Conservation (phyloP, 139 green algal genomes). For the Raphidocelis subcapitata region DNA sequence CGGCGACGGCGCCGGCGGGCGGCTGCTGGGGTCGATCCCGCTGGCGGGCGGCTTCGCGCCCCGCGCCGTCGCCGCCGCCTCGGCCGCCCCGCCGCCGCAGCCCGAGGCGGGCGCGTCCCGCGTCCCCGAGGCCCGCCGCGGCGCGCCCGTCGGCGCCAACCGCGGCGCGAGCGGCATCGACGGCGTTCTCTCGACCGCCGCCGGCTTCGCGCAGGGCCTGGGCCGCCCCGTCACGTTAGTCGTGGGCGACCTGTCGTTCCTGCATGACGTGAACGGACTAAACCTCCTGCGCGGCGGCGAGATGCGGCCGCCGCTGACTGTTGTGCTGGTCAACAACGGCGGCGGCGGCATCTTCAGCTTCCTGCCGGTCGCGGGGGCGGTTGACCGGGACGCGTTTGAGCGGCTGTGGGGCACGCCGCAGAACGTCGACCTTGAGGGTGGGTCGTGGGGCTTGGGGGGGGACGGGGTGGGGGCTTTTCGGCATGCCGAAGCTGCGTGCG, state of each 20-base stretch:
- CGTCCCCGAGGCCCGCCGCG: background rate
- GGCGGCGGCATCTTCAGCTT: constrained; percentile 98
- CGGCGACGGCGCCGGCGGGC: too few relatives aligned
- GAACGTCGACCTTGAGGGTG: constrained; percentile 79
- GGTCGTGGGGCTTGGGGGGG: too few relatives aligned
- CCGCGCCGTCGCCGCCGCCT: too few relatives aligned
- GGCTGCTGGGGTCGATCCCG: too few relatives aligned
- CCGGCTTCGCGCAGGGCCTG: constrained; percentile 90
- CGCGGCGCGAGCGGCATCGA: constrained; percentile 96
- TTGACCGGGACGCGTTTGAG: constrained; percentile 76
- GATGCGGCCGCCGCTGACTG: constrained; percentile 77
- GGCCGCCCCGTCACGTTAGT: constrained; percentile 79
- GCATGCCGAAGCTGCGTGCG: constrained; percentile 58
- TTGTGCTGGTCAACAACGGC: constrained; percentile 95
- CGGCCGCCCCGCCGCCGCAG: too few relatives aligned
- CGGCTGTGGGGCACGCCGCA: constrained; percentile 92
- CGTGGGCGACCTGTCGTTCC: constrained; percentile 96
- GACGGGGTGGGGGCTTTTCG: constrained; percentile 35
- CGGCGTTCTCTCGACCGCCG: constrained; percentile 89
- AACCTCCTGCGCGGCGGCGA: constrained; percentile 75
- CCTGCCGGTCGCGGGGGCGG: constrained; percentile 78
- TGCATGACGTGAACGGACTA: constrained; percentile 97
- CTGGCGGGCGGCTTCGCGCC: too few relatives aligned
- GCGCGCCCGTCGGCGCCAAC: constrained; percentile 78
- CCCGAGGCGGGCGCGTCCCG: background rate